Evolutionary conservation across 352 stramenopile genomes (phyloP).

Genomic region (Globisporangium nunn): DNA sequence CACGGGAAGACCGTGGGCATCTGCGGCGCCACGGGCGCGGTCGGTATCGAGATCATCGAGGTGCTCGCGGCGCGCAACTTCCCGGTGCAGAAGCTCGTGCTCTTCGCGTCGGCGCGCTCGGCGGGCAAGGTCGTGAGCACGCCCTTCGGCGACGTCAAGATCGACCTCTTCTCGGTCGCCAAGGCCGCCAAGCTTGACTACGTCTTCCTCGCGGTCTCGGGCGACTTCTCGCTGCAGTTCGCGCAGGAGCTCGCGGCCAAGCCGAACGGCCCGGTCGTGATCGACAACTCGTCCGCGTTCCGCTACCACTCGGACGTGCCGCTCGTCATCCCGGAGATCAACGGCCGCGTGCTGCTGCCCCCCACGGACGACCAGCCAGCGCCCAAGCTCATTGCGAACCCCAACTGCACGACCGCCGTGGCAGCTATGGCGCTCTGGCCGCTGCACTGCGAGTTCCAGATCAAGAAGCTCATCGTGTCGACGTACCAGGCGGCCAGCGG

Average conservation of each 20-base stretch:
- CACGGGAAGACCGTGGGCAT: slow-evolving; percentile 71
- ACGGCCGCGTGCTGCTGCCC: slow-evolving; percentile 74
- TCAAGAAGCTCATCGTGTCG: slow-evolving; percentile 94
- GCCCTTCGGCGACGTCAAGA: slow-evolving; percentile 89
- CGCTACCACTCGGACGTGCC: slow-evolving; percentile 88
- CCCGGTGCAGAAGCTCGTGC: slow-evolving; percentile 87
- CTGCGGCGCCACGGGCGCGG: slow-evolving; percentile 88
- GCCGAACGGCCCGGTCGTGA: slow-evolving; percentile 89
- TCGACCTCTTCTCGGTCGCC: slow-evolving; percentile 94
- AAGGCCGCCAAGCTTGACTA: slow-evolving; percentile 91
- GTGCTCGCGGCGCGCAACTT: slow-evolving; percentile 86
- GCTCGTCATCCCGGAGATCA: slow-evolving; percentile 95
- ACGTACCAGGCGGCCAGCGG: slow-evolving; percentile 94
- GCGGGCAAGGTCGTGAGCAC: slow-evolving; percentile 88
- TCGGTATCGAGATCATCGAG: slow-evolving; percentile 95
- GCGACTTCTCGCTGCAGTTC: slow-evolving; percentile 96
- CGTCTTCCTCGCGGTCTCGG: slow-evolving; percentile 95
- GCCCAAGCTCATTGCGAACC: slow-evolving; percentile 96
- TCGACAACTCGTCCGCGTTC: slow-evolving; percentile 98
- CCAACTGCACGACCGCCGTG: slow-evolving; percentile 98
- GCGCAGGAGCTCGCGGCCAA: slow-evolving; percentile 85
- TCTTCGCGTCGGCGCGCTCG: slow-evolving; percentile 93
- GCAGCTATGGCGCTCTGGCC: slow-evolving; percentile 96
- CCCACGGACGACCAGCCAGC: slow-evolving; percentile 31
- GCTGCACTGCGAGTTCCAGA: slow-evolving; percentile 93